Evolutionary conservation across 176 grass and related monocot species (phyloP).

Genomic region (Guadua angustifolia): DNA sequence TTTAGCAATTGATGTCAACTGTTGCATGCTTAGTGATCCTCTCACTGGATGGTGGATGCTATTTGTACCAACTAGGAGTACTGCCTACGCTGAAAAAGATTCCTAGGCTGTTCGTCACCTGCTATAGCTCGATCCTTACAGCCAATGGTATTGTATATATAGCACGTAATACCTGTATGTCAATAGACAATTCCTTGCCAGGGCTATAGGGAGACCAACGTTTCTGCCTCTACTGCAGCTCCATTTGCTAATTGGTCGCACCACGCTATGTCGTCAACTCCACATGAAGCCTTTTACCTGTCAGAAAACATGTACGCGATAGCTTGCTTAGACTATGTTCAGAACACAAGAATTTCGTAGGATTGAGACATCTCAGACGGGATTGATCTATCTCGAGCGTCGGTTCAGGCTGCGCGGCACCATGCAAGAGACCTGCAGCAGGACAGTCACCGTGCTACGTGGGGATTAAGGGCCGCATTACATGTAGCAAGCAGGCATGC

Average conservation of each 20-base stretch:
- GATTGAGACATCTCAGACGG: no score
- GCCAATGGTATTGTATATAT: background rate
- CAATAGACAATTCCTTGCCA: background rate
- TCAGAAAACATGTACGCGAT: no score
- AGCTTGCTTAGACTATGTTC: no score
- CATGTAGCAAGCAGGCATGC: background rate
- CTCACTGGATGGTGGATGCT: background rate
- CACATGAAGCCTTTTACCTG: no score
- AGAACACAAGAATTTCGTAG: no score
- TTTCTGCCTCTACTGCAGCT: background rate
- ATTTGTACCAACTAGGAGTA: background rate
- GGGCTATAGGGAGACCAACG: background rate
- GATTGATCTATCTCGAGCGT: background rate
- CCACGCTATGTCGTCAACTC: no score
- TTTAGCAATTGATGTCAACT: conserved; percentile 3
- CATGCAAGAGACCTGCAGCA: background rate
- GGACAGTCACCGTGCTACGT: conserved; percentile 14
- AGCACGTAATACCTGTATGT: background rate
- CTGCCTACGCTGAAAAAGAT: background rate
- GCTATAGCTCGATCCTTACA: background rate
- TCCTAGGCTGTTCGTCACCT: conserved; percentile 3
- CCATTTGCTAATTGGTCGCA: background rate
- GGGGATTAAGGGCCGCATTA: background rate
- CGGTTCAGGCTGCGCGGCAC: background rate
- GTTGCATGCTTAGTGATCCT: background rate